Conservation (phyloP, 257 asterid genomes). For the Echium plantagineum region DNA sequence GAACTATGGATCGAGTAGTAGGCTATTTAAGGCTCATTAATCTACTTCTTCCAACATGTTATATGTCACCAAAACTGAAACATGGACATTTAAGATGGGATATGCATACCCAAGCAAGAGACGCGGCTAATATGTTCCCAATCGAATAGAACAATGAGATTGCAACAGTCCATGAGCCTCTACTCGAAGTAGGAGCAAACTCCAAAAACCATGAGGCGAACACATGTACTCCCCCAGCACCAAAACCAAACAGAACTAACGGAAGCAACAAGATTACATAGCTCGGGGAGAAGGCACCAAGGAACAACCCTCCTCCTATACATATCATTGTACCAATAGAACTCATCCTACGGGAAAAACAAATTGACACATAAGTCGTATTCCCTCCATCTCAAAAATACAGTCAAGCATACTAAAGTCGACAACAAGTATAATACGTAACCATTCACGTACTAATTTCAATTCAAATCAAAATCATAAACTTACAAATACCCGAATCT, state of each 20-base stretch:
- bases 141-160: constrained; percentile 65
- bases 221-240: constrained; percentile 67
- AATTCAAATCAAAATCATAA: too few species aligned
- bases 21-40: too few species aligned
- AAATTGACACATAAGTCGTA: too few species aligned
- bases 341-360: constrained; percentile 37
- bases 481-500: too few species aligned
- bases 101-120: constrained; percentile 65
- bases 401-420: too few species aligned
- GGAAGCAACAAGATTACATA: constrained; percentile 9
- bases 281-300: constrained; percentile 61
- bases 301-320: constrained; percentile 47
- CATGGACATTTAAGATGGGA: too few species aligned
- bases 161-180: constrained; percentile 78
- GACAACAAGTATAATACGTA: too few species aligned
- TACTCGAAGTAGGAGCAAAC: constrained; percentile 65
- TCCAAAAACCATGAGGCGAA: constrained; percentile 72
- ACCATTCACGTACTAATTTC: too few species aligned
- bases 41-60: too few species aligned
- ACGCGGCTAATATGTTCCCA: constrained; percentile 64
- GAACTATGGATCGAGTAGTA: too few species aligned
- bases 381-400: too few species aligned
- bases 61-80: too few species aligned
- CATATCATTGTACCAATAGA: constrained; percentile 43
- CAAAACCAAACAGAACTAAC: constrained; percentile 56